These are phyloP conservation scores for Pholiota adiposa DNA, from an alignment of 1,284 basidiomycete species.

Conservation along the genomic window DNA sequence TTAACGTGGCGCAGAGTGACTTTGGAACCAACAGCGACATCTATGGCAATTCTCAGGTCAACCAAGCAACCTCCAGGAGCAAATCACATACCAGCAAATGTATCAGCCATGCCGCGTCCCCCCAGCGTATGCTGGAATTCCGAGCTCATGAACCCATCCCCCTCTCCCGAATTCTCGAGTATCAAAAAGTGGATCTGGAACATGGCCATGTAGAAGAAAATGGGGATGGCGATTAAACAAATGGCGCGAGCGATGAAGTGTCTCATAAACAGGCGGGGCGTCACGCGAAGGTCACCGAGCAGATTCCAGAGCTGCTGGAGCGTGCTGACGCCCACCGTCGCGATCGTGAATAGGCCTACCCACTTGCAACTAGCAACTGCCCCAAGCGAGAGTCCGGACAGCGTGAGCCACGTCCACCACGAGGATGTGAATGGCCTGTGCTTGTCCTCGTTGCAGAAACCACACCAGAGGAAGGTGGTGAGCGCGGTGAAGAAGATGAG, in stretches of 20 bases:
- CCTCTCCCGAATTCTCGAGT: constrained; percentile 89
- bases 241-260: constrained; percentile 91
- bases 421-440: constrained; percentile 77
- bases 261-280: constrained; percentile 74
- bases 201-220: constrained; percentile 92
- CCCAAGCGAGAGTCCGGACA: constrained; percentile 89
- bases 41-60: constrained; percentile 40
- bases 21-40: constrained; percentile 86
- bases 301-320: constrained; percentile 89
- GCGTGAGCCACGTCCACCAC: constrained; percentile 95
- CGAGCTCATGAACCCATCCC: constrained; percentile 99
- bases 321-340: constrained; percentile 88
- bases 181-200: constrained; percentile 95
- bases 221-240: constrained; percentile 87
- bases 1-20: constrained; percentile 90
- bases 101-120: constrained; percentile 92
- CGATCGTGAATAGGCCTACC: constrained; percentile 99
- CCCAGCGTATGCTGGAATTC: constrained; percentile 96
- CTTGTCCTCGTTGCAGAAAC: constrained; percentile 92
- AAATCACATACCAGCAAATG: constrained; percentile 72
- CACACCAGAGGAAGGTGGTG: constrained; percentile 85
- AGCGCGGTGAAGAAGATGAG: constrained; percentile 97
- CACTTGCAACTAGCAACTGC: constrained; percentile 96
- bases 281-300: constrained; percentile 85
- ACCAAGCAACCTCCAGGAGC: not conserved